These are phyloP conservation scores for Mycena chlorophos DNA, from an alignment of 768 basidiomycete species.

Conservation along the genomic window DNA sequence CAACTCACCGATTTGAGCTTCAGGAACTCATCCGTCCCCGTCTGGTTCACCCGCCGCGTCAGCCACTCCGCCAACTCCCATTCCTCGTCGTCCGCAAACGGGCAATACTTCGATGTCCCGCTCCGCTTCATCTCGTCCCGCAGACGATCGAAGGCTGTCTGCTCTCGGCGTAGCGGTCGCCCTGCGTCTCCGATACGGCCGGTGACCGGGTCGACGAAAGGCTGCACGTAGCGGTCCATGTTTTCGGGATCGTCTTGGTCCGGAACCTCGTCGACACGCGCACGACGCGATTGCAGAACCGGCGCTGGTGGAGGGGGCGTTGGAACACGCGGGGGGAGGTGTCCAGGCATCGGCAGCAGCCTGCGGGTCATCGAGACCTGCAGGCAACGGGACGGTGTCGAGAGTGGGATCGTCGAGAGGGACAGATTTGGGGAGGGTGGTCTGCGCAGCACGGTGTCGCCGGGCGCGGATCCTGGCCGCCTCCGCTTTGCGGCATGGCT, in stretches of 20 bases:
- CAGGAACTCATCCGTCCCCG: constrained; percentile 21
- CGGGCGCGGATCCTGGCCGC: background rate
- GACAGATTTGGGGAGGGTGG: no score
- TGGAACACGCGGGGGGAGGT: background rate
- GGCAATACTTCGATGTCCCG: constrained; percentile 9
- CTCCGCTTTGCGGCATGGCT: background rate
- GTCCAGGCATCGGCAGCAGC: background rate
- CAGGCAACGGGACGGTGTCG: background rate
- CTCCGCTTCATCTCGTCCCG: background rate
- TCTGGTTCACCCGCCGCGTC: constrained; percentile 20
- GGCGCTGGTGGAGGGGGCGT: background rate
- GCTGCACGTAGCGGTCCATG: background rate
- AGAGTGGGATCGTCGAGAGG: background rate
- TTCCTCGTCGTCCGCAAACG: constrained; percentile 28
- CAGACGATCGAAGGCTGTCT: background rate
- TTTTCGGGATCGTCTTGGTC: background rate
- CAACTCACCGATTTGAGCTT: constrained; percentile 9
- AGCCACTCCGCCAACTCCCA: constrained; percentile 32
- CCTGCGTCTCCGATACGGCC: background rate
- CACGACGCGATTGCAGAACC: background rate
- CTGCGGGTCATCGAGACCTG: background rate
- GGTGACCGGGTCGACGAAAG: background rate
- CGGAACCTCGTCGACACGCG: background rate
- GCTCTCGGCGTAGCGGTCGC: background rate
- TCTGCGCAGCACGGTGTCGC: background rate